phyloP scores from a whole-genome alignment of 768 basidiomycete species.

The Psilocybe sp. region DNA sequence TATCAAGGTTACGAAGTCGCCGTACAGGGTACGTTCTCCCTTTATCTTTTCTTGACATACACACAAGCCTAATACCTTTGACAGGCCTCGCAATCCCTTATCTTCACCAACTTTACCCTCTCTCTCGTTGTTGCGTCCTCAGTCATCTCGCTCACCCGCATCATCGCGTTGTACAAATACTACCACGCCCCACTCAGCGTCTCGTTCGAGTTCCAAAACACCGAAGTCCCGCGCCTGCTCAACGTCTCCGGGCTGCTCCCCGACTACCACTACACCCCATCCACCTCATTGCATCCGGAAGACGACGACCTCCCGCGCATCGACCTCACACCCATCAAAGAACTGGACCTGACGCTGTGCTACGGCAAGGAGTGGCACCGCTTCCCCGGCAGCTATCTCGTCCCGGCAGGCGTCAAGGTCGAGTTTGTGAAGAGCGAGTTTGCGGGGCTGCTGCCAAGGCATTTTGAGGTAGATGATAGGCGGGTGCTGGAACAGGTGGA shows the following conservation, averaged over 20 bases:
- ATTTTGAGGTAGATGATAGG: slow-evolving; percentile 45
- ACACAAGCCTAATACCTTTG: slow-evolving; percentile 3
- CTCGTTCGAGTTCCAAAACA: slow-evolving; percentile 65
- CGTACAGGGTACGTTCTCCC: slow-evolving; percentile 65
- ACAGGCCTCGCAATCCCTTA: slow-evolving; percentile 71
- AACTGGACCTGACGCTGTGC: slow-evolving; percentile 77
- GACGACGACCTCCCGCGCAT: slow-evolving; percentile 50
- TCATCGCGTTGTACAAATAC: slow-evolving; percentile 80
- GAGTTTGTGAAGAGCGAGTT: slow-evolving; percentile 92
- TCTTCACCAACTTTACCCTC: slow-evolving; percentile 78
- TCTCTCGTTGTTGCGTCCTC: slow-evolving; percentile 63
- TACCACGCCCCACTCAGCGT: slow-evolving; percentile 87
- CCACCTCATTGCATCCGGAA: not conserved
- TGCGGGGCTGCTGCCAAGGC: slow-evolving; percentile 81
- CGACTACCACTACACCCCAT: slow-evolving; percentile 31
- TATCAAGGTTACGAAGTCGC: slow-evolving; percentile 74
- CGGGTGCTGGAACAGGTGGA: slow-evolving; percentile 3
- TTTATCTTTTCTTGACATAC: not conserved
- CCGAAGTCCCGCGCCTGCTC: slow-evolving; percentile 81
- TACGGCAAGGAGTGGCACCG: slow-evolving; percentile 95
- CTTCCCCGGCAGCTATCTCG: slow-evolving; percentile 86
- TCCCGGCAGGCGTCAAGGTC: slow-evolving; percentile 81
- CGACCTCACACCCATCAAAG: slow-evolving; percentile 64
- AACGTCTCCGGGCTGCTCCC: slow-evolving; percentile 67
- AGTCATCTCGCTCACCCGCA: slow-evolving; percentile 74